Base-by-base conservation (phyloP, 306 rosid genomes). In the Medicago arabica region DNA sequence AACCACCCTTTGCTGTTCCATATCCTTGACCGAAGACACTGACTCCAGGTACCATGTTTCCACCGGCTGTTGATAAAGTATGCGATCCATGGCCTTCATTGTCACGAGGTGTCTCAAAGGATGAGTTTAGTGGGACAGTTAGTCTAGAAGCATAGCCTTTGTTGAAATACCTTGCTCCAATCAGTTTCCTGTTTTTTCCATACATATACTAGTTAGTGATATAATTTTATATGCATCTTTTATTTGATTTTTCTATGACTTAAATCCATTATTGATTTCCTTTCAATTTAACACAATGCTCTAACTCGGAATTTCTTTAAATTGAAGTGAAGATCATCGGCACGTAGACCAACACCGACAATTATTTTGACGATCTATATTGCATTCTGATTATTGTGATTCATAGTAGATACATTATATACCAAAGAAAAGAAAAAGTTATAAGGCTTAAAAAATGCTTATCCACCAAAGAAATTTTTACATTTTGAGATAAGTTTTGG, bases 91-190 rank as follows among this genome's bases (percentile, higher is more conserved):
- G 98, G 40, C 98, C 98, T 5, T 94, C 96, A 0, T 6, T 75
- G 78, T 94, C 98, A 5, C 96, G 84, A 0, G 97, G 97, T 1
- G 98, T 77, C 9, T 92, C 65, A 31, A 75, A 89, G 14, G 93
- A 51, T 11, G 92, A 81, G 82, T 87, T 92, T 0, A 92, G 83
- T 3, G 77, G 71, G 0, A 92, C 96, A 7, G 23, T 87, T 12
- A 71, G 3, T 28, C 9, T 79, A 0, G 90, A 36, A 4, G 80
- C 75, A 43, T 85, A 95, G 13, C 96, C 98, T 74, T 92, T 86
- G 89, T 87, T 86, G 91, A 83, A 95, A 87, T 88, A 95, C 75
- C 97, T 89, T 66, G 96, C 98, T 43, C 98, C 97, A 11, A 92
- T 85, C 25, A 95, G 85, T 88, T 95, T 95, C 88, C 98, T 95